A percentile compares a stretch with the other conserved stretches of the same genome.
Conservation (phyloP, 768 basidiomycete genomes). For the Kwoniella bestiolae region DNA sequence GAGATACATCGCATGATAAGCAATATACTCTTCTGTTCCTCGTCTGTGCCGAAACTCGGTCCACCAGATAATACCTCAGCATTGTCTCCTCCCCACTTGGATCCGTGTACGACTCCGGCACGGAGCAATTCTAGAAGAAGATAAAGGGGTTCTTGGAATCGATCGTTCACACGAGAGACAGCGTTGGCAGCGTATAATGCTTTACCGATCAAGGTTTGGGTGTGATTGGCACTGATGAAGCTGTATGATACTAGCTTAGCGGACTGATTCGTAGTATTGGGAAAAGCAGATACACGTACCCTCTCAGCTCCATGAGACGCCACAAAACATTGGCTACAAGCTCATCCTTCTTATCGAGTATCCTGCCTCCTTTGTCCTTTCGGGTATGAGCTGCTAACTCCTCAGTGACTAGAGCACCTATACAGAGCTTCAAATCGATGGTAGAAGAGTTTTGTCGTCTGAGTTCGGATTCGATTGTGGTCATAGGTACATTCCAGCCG, state of each 20-base stretch:
- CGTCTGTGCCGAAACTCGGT: slow-evolving; percentile 91
- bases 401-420: slow-evolving; percentile 85
- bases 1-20: slow-evolving; percentile 95
- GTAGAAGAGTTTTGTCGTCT: slow-evolving; percentile 97
- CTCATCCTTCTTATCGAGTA: slow-evolving; percentile 96
- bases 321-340: slow-evolving; percentile 97
- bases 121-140: slow-evolving; percentile 92
- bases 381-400: slow-evolving; percentile 77
- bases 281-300: too few species aligned
- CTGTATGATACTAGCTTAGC: slow-evolving; percentile 60
- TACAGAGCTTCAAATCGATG: slow-evolving; percentile 91
- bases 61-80: slow-evolving; percentile 83
- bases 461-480: slow-evolving; percentile 88
- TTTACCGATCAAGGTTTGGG: slow-evolving; percentile 83
- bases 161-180: slow-evolving; percentile 84
- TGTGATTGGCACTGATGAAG: slow-evolving; percentile 85
- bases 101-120: slow-evolving; percentile 95
- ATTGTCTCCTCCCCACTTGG: slow-evolving; percentile 72
- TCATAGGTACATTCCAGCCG: slow-evolving; percentile 85
- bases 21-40: slow-evolving; percentile 91
- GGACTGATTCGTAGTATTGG: slow-evolving; percentile 1
- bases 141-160: slow-evolving; percentile 96
- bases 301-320: slow-evolving; percentile 94
- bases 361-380: slow-evolving; percentile 58
- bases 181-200: slow-evolving; percentile 86